Base-by-base conservation (phyloP, 2,329 filamentous ascomycete species). In the Aaosphaeria pasadenensis region DNA sequence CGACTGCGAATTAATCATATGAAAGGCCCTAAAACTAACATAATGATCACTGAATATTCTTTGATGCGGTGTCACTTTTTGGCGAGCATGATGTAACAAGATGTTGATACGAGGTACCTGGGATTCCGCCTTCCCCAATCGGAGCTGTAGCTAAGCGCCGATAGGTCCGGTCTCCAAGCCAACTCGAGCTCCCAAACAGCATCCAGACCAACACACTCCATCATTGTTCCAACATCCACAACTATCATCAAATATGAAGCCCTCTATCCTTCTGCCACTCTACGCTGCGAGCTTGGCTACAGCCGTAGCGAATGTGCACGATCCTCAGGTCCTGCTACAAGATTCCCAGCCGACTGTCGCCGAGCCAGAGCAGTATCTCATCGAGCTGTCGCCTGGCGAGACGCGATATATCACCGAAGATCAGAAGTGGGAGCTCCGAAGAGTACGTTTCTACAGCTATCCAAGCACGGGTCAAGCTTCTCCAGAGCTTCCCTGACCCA, bases 361-460 rank as follows among this genome's bases (percentile, higher is more conserved):
- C 35, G 66, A 69, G 46, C 53, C 56, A 6, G 66, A 69, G 44
- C 55, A 66, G 55, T 70, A 68, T 69, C 78, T 95, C 42, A 85
- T 99, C 54, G 91, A 97, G 75, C 78, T 94, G 29, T 81, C 83
- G n/a, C 90, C 90, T 4, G 90, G 88, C 47, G 80, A 92, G 67
- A 91, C 86, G 28, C 77, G 81, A 77, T 94, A 89, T 88, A 86
- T 96, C 31, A 95, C 89, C 0, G 92, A 97, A 63, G 89, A 96
- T 33, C 85, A 96, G 75, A 99, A 97, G 74, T 96, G 92, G 91
- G 85, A 86, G 70, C 75, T 97, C 55, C 86, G 88, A 64, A 80
- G 90, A 58, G 91, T 95, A 80, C 49, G 83, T 73, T 11, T 33
- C 17, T 24, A 24, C 30, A 11, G 3, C 17, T 40, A 35, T 38